Evolutionary conservation across 176 grass and related monocot species (phyloP), one percentile per base, ranked within the genome.

Genomic region (Oryza glaberrima): DNA sequence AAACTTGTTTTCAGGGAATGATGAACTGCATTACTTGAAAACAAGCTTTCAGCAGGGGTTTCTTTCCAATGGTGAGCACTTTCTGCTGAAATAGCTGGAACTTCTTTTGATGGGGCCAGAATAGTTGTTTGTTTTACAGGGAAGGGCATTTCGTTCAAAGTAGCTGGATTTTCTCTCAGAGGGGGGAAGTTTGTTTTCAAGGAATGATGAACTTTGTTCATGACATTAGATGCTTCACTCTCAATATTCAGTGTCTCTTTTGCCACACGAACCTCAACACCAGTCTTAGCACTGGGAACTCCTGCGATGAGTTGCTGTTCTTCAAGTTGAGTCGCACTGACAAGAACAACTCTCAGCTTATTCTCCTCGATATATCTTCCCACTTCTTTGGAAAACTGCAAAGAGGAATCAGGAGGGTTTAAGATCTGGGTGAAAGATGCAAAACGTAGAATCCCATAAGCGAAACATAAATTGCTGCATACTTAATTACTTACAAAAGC

Each of bases 301-400:
- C 67, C 84, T 69, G 46, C 83, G n/a, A 52, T 73, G 67, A 20
- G 45, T 75, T 83, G 73, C 58, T 82, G 23, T 69, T 41, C 78
- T 80, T 86, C 82, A 85, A 70, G 83, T 72, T 72, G 60, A 44
- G 77, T 84, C 48, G 86, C 70, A 68, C 70, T 90, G 28, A 95
- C 82, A 81, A 92, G 91, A 45, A 95, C 44, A 70, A 98, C 96
- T 69, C 83, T 87, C 48, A 95, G 58, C 89, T 98, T 95, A 69
- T 77, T 98, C 81, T 95, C 93, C 87, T 98, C 87, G 71, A 95
- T 87, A 70, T 95, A 89, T 87, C 87, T 82, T 71, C 77, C 84
- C 22, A 76, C 81, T 83, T 95, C 93, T 85, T 92, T 98, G 43
- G 89, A 92, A 85, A 98, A 98, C 96, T 98, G 80, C 34, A 86